Base-by-base conservation (phyloP, 208 protist species). In the Trypanosoma congolense region DNA sequence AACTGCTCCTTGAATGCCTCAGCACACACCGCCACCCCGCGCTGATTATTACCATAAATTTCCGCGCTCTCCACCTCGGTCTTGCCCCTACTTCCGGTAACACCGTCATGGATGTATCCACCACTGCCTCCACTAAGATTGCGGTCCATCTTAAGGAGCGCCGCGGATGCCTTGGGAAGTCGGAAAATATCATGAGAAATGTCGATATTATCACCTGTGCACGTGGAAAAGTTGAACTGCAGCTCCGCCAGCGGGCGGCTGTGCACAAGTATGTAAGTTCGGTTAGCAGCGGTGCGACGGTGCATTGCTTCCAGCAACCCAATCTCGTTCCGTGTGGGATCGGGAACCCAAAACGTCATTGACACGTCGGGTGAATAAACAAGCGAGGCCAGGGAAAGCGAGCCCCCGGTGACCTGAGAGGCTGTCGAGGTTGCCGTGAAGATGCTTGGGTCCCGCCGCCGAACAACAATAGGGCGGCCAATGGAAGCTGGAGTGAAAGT, bases 221-320 rank as follows among this genome's bases (percentile, higher is more conserved):
- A 77, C 12, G 77, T 85, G 44, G 75, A 85, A 51, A 85, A 92
- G 65, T 92, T 92, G 61, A 48, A 72, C 62, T 85, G 77, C 48
- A 92, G 56, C 66, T 92, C 80, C 35, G 68, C 45, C 31, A 84
- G 53, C 3, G 84, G 84, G 12, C 84, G 80, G 30, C 70, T 76
- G 52, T 88, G 77, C 35, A 92, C 61, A 22, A 92, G 62, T 5
- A 88, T 59, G 46, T 68, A 45, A n/a, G 67, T 79, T 19, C 59
- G 55, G 65, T 87, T 88, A 5, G 65, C 58, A 0, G 59, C 41
- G 12, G 76, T 80, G 4, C 80, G 80, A 3, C 75, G 77, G 35
- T 75, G 41, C 14, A 92, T 66, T 33, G 65, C 53, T 65, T 92
- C 80, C 10, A 92, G 62, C 29, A 92, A 48, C 2, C 84, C 80